Base-by-base conservation (phyloP, 139 green algal genomes). In the Mychonastes homosphaera region DNA sequence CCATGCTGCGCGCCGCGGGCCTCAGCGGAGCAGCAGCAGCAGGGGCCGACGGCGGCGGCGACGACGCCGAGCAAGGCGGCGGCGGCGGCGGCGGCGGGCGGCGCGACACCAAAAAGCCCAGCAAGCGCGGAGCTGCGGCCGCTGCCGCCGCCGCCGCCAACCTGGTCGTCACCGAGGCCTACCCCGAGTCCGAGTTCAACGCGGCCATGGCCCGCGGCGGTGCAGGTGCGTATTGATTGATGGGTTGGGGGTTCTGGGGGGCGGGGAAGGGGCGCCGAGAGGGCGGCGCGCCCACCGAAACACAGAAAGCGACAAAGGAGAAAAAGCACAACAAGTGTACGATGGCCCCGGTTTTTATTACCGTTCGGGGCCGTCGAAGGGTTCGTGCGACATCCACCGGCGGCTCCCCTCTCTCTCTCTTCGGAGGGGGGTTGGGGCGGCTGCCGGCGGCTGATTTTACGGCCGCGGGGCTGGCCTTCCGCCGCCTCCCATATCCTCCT, bases 111-210 rank as follows among this genome's bases (percentile, higher is more conserved):
- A 51, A 12, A 29, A 5, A 41, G 32, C 28, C 41, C 40, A 45
- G 41, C 60, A 62, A 38, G 24, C 36, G 40, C 49, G 28, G 24
- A 18, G 6, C 19, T 13, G 7, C 21, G 29, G 1, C 52, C 29
- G 45, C 28, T 3, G 30, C 47, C 21, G 49, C 46, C 52, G 56
- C 7, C 30, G 28, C 12, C 53, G 41, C 36, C 26, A 62, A 19
- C 43, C 32, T 9, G 10, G 69, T 94, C 0, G 51, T 84, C 2
- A 76, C 65, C 3, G 85, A 94, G 62, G 80, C 75, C 0, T 84
- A 82, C 62, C 79, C 77, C 8, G 87, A 93, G 46, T 76, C 72
- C 9, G 78, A 88, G 60, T 83, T 78, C 57, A 76, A 81, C 58
- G 91, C 13, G 59, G 64, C 56, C 65, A 62, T 57, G 3, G 47